Evolutionary conservation across 164 flowering plant species (phyloP).

Genomic region (Houttuynia cordata): DNA sequence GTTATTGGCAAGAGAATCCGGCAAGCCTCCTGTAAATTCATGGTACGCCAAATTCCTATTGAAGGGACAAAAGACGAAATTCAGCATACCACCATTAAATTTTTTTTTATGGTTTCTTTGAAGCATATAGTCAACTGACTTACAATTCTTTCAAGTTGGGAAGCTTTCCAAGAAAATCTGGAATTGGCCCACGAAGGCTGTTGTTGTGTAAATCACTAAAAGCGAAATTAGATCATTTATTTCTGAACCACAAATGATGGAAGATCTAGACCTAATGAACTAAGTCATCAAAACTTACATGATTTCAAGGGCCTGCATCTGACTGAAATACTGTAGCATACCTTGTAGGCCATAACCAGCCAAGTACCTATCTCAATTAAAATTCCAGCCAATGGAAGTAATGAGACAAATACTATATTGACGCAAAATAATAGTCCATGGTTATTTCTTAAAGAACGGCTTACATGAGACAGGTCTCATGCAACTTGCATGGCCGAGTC

Average conservation of each 20-base stretch:
- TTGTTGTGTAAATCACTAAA: slow-evolving; percentile 20
- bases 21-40: slow-evolving; percentile 1
- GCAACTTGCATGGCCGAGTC: no score
- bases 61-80: not conserved
- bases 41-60: slow-evolving; percentile 3
- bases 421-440: no score
- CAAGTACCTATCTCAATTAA: slow-evolving; percentile 5
- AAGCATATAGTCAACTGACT: slow-evolving; percentile 4
- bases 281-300: slow-evolving; percentile 2
- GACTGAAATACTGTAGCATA: slow-evolving; percentile 3
- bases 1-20: slow-evolving; percentile 2
- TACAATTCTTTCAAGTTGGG: slow-evolving; percentile 24
- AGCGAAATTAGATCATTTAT: not conserved
- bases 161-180: slow-evolving; percentile 27
- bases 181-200: slow-evolving; percentile 20
- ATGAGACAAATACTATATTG: no score
- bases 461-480: no score
- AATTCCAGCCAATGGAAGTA: no score
- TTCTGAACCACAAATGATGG: not conserved
- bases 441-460: no score
- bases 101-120: not conserved
- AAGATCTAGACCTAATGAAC: not conserved
- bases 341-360: slow-evolving; percentile 7
- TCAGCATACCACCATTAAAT: not conserved
- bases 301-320: slow-evolving; percentile 15